A percentile compares a stretch with the other conserved stretches of the same genome.
Conservation (phyloP, 305 asterid species). For the Nicotiana rustica region DNA sequence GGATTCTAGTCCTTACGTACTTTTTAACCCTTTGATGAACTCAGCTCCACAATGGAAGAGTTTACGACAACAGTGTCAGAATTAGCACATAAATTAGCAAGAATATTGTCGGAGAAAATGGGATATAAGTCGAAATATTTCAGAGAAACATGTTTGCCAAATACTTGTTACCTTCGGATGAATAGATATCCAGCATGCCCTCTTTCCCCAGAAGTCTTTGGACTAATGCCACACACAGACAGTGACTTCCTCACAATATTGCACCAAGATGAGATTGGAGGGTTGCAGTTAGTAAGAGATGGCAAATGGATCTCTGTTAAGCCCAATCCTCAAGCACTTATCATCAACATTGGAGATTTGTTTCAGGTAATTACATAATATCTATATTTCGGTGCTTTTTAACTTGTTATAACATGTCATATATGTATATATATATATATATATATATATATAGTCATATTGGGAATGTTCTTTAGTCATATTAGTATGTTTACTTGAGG, state of each 20-base stretch:
- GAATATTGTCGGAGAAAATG: constrained; percentile 66
- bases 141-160: constrained; percentile 61
- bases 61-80: constrained; percentile 62
- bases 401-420: neutral
- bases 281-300: constrained; percentile 41
- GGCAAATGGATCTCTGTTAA: constrained; percentile 40
- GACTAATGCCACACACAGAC: constrained; percentile 45
- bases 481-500: too few relatives aligned
- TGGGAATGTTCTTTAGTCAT: too few relatives aligned
- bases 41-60: constrained; percentile 73
- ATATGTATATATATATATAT: too few relatives aligned
- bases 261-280: constrained; percentile 45
- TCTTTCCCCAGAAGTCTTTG: constrained; percentile 48
- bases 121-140: constrained; percentile 60
- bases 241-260: constrained; percentile 42
- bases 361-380: constrained; percentile 37
- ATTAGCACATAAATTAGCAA: constrained; percentile 65
- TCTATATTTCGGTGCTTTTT: too few relatives aligned
- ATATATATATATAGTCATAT: neutral
- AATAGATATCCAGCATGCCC: constrained; percentile 84
- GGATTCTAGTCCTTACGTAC: neutral
- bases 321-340: constrained; percentile 36
- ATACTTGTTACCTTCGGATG: constrained; percentile 77
- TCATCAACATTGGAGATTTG: constrained; percentile 42
- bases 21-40: neutral